phyloP scores from a whole-genome alignment of 345 rosid species.

The Boechera divaricarpa region DNA sequence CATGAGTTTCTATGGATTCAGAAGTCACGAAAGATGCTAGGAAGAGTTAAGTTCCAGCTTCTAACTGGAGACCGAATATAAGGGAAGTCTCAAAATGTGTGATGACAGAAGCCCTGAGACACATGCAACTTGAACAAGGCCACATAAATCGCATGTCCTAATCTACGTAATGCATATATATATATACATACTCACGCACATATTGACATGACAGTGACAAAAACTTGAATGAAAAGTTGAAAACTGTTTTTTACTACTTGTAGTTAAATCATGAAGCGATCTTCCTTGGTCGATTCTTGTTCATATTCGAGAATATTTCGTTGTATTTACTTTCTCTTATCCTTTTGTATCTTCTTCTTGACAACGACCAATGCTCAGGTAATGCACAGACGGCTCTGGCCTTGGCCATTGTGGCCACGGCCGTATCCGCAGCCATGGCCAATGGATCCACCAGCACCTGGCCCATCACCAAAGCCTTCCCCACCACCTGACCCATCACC shows the following conservation, averaged over 20 bases:
- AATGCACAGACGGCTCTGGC: constrained; percentile 42
- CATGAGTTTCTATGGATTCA: neutral
- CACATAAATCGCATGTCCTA: constrained; percentile 41
- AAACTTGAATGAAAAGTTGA: constrained; percentile 9
- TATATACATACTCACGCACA: constrained; percentile 15
- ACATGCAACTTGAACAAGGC: constrained; percentile 32
- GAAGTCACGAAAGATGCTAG: constrained; percentile 13
- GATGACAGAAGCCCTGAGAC: constrained; percentile 33
- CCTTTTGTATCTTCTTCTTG: constrained; percentile 26
- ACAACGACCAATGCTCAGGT: constrained; percentile 36
- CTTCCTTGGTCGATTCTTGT: constrained; percentile 19
- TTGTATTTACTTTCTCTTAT: constrained; percentile 22
- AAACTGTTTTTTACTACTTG: constrained; percentile 13
- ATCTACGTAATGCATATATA: constrained; percentile 34
- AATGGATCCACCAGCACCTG: constrained; percentile 32
- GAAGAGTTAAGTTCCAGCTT: constrained; percentile 15
- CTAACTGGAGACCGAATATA: constrained; percentile 36
- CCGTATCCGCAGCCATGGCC: constrained; percentile 41
- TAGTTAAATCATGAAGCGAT: constrained; percentile 43
- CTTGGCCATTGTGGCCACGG: constrained; percentile 38
- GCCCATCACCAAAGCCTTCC: neutral
- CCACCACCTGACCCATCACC: constrained; percentile 3
- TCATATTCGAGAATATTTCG: constrained; percentile 29
- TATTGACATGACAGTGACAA: constrained; percentile 23
- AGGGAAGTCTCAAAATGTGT: constrained; percentile 40